phyloP scores from a whole-genome alignment of 73 alveolate genomes.

The Blepharisma stoltei region DNA sequence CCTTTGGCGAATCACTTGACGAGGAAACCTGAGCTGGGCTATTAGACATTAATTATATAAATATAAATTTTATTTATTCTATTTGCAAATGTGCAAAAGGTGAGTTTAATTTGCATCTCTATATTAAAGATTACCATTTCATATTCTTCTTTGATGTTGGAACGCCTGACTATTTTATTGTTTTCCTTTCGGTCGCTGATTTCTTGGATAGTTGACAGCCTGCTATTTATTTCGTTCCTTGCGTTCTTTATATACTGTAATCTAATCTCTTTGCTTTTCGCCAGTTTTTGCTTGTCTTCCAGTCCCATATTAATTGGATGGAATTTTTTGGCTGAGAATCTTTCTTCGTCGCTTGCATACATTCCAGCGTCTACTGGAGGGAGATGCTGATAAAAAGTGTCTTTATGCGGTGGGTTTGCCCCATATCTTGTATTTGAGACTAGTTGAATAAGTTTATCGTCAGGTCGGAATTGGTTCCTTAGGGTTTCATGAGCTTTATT shows the following conservation, averaged over 20 bases:
- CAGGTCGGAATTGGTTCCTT: conserved; percentile 40
- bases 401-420: conserved; percentile 46
- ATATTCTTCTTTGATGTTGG: background rate
- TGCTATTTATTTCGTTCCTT: too few relatives aligned
- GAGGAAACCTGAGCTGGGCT: too few relatives aligned
- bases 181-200: conserved; percentile 22
- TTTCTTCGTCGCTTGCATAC: conserved; percentile 32
- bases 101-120: too few relatives aligned
- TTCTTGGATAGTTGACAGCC: background rate
- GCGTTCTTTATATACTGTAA: too few relatives aligned
- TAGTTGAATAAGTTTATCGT: conserved; percentile 27
- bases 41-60: too few relatives aligned
- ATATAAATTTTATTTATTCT: too few relatives aligned
- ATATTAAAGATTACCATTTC: background rate
- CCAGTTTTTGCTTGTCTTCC: conserved; percentile 1
- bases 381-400: conserved; percentile 36
- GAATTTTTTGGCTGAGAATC: conserved; percentile 25
- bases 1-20: too few relatives aligned
- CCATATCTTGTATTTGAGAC: conserved; percentile 54
- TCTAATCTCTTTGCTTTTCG: too few relatives aligned
- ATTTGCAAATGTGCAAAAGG: too few relatives aligned
- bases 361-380: conserved; percentile 38
- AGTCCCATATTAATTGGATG: conserved; percentile 30
- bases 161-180: background rate
- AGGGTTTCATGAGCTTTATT: conserved; percentile 30